These are phyloP conservation scores for Effrenium voratum DNA, from an alignment of 73 alveolate species.

Conservation along the genomic window DNA sequence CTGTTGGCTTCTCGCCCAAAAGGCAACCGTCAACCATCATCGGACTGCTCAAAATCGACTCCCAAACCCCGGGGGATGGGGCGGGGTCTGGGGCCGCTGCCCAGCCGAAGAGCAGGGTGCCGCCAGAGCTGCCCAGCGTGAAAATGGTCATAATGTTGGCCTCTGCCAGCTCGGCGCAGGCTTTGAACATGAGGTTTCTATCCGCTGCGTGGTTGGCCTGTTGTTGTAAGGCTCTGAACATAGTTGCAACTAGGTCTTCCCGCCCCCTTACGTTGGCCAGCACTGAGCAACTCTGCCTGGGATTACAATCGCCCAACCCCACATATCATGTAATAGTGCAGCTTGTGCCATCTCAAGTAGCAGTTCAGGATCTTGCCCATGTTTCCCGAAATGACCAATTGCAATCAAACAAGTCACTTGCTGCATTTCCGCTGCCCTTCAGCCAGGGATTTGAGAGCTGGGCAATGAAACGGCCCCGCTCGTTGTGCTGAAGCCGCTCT, in stretches of 20 bases:
- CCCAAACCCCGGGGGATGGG: neutral
- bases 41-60: neutral
- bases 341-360: too few relatives aligned
- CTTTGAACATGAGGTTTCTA: too few relatives aligned
- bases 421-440: neutral
- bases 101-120: constrained; percentile 72
- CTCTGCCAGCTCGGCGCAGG: too few relatives aligned
- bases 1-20: neutral
- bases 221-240: too few relatives aligned
- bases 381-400: neutral
- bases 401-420: neutral
- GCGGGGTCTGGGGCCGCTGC: neutral
- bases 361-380: too few relatives aligned
- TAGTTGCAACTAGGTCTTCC: too few relatives aligned
- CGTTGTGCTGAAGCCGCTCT: constrained; percentile 92
- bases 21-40: neutral
- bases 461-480: constrained; percentile 90
- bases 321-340: too few relatives aligned
- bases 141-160: constrained; percentile 89
- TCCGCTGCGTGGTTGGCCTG: too few relatives aligned
- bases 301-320: too few relatives aligned
- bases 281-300: too few relatives aligned
- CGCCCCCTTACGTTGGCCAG: too few relatives aligned
- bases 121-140: constrained; percentile 66
- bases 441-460: neutral